Base-by-base conservation (phyloP, 345 rosid genomes). In the Gossypium bickii region DNA sequence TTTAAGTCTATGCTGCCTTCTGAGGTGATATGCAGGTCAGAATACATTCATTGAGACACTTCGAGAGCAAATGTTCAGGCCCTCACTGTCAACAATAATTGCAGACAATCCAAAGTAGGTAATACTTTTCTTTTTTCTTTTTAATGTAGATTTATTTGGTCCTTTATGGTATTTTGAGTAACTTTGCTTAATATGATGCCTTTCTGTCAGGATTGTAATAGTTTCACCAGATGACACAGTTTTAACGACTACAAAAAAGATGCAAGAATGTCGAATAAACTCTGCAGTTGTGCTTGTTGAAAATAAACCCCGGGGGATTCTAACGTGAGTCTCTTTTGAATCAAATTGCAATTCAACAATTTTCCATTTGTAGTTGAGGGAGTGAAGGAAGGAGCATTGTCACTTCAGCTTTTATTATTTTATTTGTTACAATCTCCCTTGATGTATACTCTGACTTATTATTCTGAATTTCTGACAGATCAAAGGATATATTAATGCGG, bases 401-500 rank as follows among this genome's bases (percentile, higher is more conserved):
- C 52, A 38, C 44, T 59, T 58, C 38, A 51, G 18, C 17, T 57
- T 63, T 55, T 55, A 15, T 20, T 22, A 47, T 2, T 22, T 67
- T 71, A 9, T 20, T 60, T 4, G 44, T 24, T 58, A 41, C 25
- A 27, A 59, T 69, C 17, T 13, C 43, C 53, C 59, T 64, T 61
- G 18, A 64, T 62, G 9, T 63, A 62, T 29, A 68, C 73, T 18
- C 13, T 70, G 60, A 77, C 61, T 43, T 79, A 60, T 74, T 18
- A 59, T 27, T 57, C 78, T 78, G 70, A 45, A 67, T 66, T 66
- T 75, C 53, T 67, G 55, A 20, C 85, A 96, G 99, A 57, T 93
- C 99, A 70, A 96, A 92, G 84, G 99, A 96, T 79, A 96, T 96
- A 72, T 81, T 96, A 90, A 93, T 93, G 99, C 89, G 99, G 74